These are phyloP conservation scores for Didymella segeticola DNA, from an alignment of 2,329 filamentous ascomycete species.

Conservation along the genomic window DNA sequence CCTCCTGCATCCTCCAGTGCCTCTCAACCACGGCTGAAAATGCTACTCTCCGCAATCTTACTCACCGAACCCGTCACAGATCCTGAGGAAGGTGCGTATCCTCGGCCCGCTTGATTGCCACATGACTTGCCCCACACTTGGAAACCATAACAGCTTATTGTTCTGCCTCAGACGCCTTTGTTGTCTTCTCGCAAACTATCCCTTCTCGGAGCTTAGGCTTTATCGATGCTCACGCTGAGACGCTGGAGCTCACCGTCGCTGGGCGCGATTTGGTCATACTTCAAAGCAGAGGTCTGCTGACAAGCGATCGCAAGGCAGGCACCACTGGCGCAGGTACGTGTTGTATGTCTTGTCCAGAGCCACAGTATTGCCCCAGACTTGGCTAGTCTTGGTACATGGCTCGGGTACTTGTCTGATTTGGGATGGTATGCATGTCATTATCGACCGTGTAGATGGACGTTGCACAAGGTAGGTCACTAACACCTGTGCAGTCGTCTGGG, in stretches of 20 bases:
- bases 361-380: slow-evolving; percentile 28
- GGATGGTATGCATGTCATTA: slow-evolving; percentile 4
- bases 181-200: slow-evolving; percentile 79
- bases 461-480: slow-evolving; percentile 11
- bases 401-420: slow-evolving; percentile 5
- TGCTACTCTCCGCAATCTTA: slow-evolving; percentile 42
- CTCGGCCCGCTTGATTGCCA: neutral
- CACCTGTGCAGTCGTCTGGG: slow-evolving; percentile 76
- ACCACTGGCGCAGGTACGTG: slow-evolving; percentile 72
- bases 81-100: slow-evolving; percentile 64
- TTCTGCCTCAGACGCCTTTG: slow-evolving; percentile 74
- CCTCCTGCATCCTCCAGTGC: slow-evolving; percentile 5
- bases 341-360: neutral
- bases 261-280: slow-evolving; percentile 75
- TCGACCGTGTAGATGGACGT: neutral
- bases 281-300: slow-evolving; percentile 83
- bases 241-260: slow-evolving; percentile 71
- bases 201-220: slow-evolving; percentile 77
- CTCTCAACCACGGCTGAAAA: slow-evolving; percentile 4
- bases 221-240: slow-evolving; percentile 72
- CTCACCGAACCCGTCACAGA: slow-evolving; percentile 60
- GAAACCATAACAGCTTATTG: slow-evolving; percentile 20
- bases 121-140: neutral
- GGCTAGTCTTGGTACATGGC: slow-evolving; percentile 27
- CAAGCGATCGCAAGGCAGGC: slow-evolving; percentile 74